Conservation (phyloP, 202 grass and related monocot species). For the Tripidium arundinaceum region DNA sequence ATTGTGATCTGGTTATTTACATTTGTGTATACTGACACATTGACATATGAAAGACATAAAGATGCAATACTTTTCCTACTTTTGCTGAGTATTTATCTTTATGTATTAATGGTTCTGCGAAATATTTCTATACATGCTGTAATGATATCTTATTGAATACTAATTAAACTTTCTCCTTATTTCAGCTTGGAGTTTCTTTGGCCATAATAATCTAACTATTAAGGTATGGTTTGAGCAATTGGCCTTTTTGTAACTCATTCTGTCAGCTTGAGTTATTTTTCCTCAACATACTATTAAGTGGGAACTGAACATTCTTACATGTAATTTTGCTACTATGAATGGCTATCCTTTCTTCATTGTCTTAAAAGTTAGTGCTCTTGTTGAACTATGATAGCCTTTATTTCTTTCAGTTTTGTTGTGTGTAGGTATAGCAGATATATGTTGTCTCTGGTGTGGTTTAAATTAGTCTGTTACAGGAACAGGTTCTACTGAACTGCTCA, state of each 20-base stretch:
- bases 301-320: neutral
- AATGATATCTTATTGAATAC: conserved; percentile 24
- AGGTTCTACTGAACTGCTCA: conserved; percentile 43
- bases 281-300: neutral
- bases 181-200: conserved; percentile 84
- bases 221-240: conserved; percentile 34
- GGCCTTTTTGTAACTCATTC: neutral
- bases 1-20: conserved; percentile 1
- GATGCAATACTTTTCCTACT: neutral
- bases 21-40: neutral
- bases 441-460: conserved; percentile 7
- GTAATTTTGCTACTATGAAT: neutral
- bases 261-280: neutral
- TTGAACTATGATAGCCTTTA: conserved; percentile 1
- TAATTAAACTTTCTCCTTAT: conserved; percentile 27
- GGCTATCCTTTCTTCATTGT: neutral
- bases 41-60: neutral
- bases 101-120: neutral
- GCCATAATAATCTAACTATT: conserved; percentile 38
- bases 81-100: neutral
- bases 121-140: neutral
- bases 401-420: neutral
- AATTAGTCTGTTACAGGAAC: conserved; percentile 50
- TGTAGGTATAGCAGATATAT: neutral
- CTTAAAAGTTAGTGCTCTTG: neutral